Base-by-base conservation (phyloP, 23 red algal species). In the Chondrus crispus region DNA sequence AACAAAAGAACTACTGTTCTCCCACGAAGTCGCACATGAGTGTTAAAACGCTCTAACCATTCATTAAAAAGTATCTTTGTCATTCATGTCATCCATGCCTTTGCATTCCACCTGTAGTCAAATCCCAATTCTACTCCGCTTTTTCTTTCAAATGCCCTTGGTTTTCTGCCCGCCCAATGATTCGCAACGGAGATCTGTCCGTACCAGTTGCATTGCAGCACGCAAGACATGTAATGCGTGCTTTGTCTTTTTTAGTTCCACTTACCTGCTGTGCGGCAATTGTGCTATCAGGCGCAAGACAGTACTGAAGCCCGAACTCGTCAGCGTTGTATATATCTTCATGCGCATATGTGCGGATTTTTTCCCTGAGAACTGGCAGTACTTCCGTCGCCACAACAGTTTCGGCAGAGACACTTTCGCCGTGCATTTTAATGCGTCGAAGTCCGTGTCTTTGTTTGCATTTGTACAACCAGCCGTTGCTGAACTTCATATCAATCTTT, bases 31-130 rank as follows among this genome's bases (percentile, higher is more conserved):
- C 28, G 24, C 71, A 8, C 33, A 76, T 76, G n/a, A 46, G 24
- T 43, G 71, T 76, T 5, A 38, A 76, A 42, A 28, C 71, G 71
- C 37, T 43, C 37, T 12, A 76, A 38, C 71, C 71, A 76, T n/a
- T 48, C 44, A 48, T 46, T n/a, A 46, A 76, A 76, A 76, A 76
- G 71, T 40, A 20, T 26, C 24, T n/a, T n/a, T n/a, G n/a, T n/a
- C n/a, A n/a, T n/a, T n/a, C n/a, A 46, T 7, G 71, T 76, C 71
- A 76, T 76, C 71, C 71, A 42, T 46, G 71, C 71, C 71, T 76
- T 7, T 48, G 33, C 39, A 20, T 76, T 76, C n/a, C 4, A 26
- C 33, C 43, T 26, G 44, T 76, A 76, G 71, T 76, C 71, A 76
- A 40, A 38, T 48, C 39, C 39, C 28, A 76, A 48, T 38, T 40